Evolutionary conservation across 2,329 filamentous ascomycete species (phyloP), one percentile per base, ranked within the genome.

Genomic region (Phyllosticta paracitricarpa): DNA sequence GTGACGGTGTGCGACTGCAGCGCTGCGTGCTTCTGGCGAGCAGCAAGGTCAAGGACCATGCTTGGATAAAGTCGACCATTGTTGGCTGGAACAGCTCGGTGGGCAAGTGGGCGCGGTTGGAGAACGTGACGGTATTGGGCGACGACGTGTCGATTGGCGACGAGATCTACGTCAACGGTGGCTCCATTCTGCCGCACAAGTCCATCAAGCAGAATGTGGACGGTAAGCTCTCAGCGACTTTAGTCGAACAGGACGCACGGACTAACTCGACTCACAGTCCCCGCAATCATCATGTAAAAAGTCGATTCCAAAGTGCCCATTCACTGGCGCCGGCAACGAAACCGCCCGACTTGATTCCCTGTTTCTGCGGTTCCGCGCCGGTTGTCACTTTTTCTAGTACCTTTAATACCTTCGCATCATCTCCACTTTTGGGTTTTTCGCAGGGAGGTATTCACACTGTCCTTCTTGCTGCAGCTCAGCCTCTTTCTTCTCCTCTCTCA

Each of bases 181-280:
- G 92, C 71, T 95, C 89, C 69, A 88, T 99, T 65, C 81, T 99
- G 66, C 93, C 93, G 6, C 93, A 99, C 81, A 99, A 99, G 88
- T 94, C 88, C 75, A 97, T 99, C 83, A 97, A 97, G 84, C 85
- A 88, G 71, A 99, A 99, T 76, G 90, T 99, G 70, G 94, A 99
- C 63, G 72, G 70, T 74, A 70, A 71, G 72, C 62, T n/a, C 51
- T n/a, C 14, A 17, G 24, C 4, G n/a, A 53, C 6, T 57, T 14
- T 9, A 3, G n/a, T 30, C 6, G 54, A 17, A 48, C 24, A 17
- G 57, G 19, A 40, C 53, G 64, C 57, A 56, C 3, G 19, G 58
- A 30, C 67, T 69, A 65, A 70, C 62, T 12, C 30, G 12, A 59
- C 24, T 10, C 19, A 33, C 57, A 77, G 74, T 75, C 54, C 76